Percentiles rank a stretch among this genome's conserved stretches.
phyloP scores from a whole-genome alignment of 805 yeast genomes.

The Zygoascus biomembranicola region DNA sequence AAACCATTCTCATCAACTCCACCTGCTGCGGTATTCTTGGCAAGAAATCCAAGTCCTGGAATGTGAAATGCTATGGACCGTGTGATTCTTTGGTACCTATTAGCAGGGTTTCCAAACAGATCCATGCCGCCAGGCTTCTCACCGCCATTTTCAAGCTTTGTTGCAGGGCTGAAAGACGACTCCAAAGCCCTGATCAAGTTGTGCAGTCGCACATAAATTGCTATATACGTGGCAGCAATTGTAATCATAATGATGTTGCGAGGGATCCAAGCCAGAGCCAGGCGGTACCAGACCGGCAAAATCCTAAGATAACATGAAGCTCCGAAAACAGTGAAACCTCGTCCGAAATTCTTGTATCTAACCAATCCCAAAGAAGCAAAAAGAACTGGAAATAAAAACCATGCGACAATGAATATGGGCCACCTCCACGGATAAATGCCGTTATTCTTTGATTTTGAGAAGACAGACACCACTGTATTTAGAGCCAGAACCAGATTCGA shows the following conservation, averaged over 20 bases:
- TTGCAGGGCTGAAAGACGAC: slow-evolving; percentile 22
- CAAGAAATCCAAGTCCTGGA: slow-evolving; percentile 1
- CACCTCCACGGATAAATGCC: slow-evolving; percentile 3
- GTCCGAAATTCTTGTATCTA: slow-evolving; percentile 18
- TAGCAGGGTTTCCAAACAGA: neutral
- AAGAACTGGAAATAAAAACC: slow-evolving; percentile 43
- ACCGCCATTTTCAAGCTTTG: neutral
- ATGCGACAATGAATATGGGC: slow-evolving; percentile 43
- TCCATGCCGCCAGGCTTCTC: neutral
- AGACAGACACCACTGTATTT: slow-evolving; percentile 67
- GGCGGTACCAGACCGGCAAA: slow-evolving; percentile 60
- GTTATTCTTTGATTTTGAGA: slow-evolving; percentile 30
- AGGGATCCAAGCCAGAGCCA: slow-evolving; percentile 73
- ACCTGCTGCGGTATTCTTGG: neutral
- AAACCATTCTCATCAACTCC: neutral
- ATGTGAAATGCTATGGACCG: neutral
- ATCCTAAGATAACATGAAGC: slow-evolving; percentile 74
- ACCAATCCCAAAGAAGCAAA: slow-evolving; percentile 68
- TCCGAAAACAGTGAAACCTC: slow-evolving; percentile 45
- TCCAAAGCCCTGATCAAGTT: slow-evolving; percentile 17
- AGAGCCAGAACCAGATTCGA: slow-evolving; percentile 74
- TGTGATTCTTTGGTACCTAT: neutral
- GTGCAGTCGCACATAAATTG: slow-evolving; percentile 62
- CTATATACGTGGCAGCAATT: slow-evolving; percentile 54
- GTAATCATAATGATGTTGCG: slow-evolving; percentile 55